Evolutionary conservation across 768 basidiomycete genomes (phyloP), one percentile per base, ranked within the genome.

Genomic region (Kockovaella imperatae): DNA sequence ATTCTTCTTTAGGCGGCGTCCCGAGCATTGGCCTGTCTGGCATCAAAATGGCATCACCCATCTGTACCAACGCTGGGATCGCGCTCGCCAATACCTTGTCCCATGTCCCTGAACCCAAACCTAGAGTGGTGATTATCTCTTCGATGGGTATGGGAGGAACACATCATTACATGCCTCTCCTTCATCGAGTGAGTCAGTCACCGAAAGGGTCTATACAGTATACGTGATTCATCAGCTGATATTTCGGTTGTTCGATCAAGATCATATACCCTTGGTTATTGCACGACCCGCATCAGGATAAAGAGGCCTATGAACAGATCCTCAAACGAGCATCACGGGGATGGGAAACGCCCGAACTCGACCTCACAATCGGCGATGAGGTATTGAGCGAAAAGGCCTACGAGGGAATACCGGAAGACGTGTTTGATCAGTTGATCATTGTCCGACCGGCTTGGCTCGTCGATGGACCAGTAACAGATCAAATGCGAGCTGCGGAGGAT

Each of bases 61-160:
- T 57, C 25, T 53, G 52, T 38, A 57, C 45, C 6, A 14, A 46
- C 13, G 47, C 52, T 14, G 29, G 49, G 2, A 17, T 53, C 7
- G 49, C 45, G 8, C 29, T 57, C 2, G 29, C 50, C 11, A 36
- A 53, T 13, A 49, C 53, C 18, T 35, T 57, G 15, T 32, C 24
- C n/a, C 21, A 32, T 11, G 31, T 51, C 2, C 18, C 25, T 11
- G 30, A 45, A 4, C 13, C 24, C 11, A 25, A 24, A 6, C 56
- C 56, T 5, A 5, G 56, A 23, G 32, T 57, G 10, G 32, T 57
- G 1, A 49, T 48, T 2, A 42, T 48, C 26, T 32, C 39, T 34
- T 50, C 52, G 4, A 57, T 57, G 56, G 56, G 56, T 20, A 53
- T 57, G 8, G 56, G 52, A n/a, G 48, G 50, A 4, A 45, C 45